Conservation (phyloP, 371 early-diverging fungal species). For the Mucor velutinosus region DNA sequence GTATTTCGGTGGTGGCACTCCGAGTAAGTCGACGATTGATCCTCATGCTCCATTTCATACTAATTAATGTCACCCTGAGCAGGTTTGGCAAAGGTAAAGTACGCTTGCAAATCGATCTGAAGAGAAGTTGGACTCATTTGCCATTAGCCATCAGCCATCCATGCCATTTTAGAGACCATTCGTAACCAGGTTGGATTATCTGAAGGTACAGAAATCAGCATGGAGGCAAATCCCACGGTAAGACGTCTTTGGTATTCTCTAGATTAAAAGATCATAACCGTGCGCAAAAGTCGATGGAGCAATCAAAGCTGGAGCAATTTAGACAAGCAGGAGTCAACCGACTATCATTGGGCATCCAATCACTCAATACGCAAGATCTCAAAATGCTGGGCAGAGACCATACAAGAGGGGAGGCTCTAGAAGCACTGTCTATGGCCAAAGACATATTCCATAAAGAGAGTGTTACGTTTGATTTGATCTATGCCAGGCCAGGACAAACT, state of each 20-base stretch:
- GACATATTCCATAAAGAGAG: constrained; percentile 58
- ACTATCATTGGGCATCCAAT: constrained; percentile 81
- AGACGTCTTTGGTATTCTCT: background rate
- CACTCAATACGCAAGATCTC: constrained; percentile 63
- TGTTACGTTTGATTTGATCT: constrained; percentile 88
- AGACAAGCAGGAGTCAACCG: constrained; percentile 75
- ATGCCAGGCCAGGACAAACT: constrained; percentile 77
- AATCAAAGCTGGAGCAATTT: constrained; percentile 44
- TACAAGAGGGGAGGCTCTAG: constrained; percentile 58
- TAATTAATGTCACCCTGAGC: background rate
- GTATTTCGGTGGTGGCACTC: constrained; percentile 77
- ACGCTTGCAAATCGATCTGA: too few relatives aligned
- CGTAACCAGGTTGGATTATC: constrained; percentile 35
- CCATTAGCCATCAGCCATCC: constrained; percentile 24
- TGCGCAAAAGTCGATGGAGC: constrained; percentile 49
- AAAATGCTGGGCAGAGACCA: constrained; percentile 67
- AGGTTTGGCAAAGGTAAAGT: constrained; percentile 19
- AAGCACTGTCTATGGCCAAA: constrained; percentile 57
- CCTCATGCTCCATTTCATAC: background rate
- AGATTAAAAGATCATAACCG: background rate
- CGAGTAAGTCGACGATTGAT: constrained; percentile 30
- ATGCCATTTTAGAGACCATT: constrained; percentile 45
- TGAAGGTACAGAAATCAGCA: constrained; percentile 57
- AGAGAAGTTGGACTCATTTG: too few relatives aligned
- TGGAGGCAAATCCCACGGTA: constrained; percentile 76